phyloP scores from a whole-genome alignment of 2,329 filamentous ascomycete species.

The Aureobasidium namibiae region DNA sequence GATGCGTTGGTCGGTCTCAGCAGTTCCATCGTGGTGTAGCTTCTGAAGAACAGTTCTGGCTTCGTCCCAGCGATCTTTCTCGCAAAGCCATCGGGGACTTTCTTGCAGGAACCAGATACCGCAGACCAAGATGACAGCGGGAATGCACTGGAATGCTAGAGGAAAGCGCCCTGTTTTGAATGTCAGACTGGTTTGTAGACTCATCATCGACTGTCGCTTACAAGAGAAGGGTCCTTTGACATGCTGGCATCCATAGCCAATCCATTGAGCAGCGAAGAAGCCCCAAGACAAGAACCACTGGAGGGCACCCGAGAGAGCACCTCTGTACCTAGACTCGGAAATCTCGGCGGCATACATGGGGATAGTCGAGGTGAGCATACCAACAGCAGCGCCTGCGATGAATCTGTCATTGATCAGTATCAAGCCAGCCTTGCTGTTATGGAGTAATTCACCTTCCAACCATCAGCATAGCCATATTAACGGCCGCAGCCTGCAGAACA shows the following conservation, averaged over 20 bases:
- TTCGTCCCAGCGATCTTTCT: conserved; percentile 21
- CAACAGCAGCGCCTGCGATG: conserved; percentile 23
- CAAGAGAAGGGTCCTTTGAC: conserved; percentile 12
- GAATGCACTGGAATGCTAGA: conserved; percentile 32
- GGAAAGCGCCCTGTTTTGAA: conserved; percentile 22
- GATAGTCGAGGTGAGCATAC: conserved; percentile 23
- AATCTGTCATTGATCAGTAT: conserved; percentile 15
- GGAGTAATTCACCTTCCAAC: conserved; percentile 15
- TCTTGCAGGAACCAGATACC: conserved; percentile 27
- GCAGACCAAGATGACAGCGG: conserved; percentile 26
- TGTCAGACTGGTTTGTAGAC: background rate
- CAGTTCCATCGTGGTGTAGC: conserved; percentile 44
- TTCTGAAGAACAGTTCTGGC: conserved; percentile 29
- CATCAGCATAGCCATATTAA: conserved; percentile 23
- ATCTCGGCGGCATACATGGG: conserved; percentile 29
- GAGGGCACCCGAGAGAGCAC: conserved; percentile 23
- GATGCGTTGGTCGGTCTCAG: conserved; percentile 29
- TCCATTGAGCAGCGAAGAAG: conserved; percentile 31
- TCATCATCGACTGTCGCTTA: background rate
- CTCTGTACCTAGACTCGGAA: conserved; percentile 26
- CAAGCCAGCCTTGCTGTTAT: too few relatives aligned
- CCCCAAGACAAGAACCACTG: conserved; percentile 33
- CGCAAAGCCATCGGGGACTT: conserved; percentile 21
- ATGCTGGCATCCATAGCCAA: conserved; percentile 30
- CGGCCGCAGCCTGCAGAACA: conserved; percentile 23